A percentile compares a stretch with the other conserved stretches of the same genome.
Conservation (phyloP, 768 basidiomycete genomes). For the Psilocybe tampanensis region DNA sequence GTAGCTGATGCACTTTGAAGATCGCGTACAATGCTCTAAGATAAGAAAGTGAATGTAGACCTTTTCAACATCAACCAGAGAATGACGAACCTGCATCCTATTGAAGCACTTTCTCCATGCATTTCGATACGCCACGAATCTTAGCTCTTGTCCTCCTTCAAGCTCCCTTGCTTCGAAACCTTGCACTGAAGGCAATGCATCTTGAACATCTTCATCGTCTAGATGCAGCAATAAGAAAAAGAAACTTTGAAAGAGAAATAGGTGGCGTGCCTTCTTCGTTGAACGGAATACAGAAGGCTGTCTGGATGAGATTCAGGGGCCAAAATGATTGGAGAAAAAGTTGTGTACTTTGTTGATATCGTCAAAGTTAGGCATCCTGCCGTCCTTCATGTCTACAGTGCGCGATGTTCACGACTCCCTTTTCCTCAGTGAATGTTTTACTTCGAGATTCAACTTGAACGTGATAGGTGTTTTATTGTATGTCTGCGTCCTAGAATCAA, state of each 20-base stretch:
- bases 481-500: too few species aligned
- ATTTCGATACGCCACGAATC: constrained; percentile 53
- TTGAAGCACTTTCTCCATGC: constrained; percentile 64
- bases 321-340: neutral
- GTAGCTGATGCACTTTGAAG: constrained; percentile 53
- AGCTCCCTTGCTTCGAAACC: constrained; percentile 12
- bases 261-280: constrained; percentile 7
- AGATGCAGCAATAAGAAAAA: neutral
- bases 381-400: constrained; percentile 9
- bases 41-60: neutral
- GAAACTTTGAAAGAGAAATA: neutral
- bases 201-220: neutral
- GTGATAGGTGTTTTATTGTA: too few species aligned
- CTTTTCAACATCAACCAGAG: neutral
- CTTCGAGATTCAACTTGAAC: too few species aligned
- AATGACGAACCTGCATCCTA: constrained; percentile 51
- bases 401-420: too few species aligned
- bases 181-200: neutral
- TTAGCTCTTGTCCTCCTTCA: constrained; percentile 16
- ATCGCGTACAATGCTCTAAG: constrained; percentile 45
- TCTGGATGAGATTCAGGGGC: constrained; percentile 3
- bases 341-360: constrained; percentile 15
- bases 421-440: too few species aligned
- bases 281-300: constrained; percentile 19
- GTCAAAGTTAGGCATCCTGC: constrained; percentile 12